These are phyloP conservation scores for Favolaschia claudopus DNA, from an alignment of 768 basidiomycete species.

Conservation along the genomic window DNA sequence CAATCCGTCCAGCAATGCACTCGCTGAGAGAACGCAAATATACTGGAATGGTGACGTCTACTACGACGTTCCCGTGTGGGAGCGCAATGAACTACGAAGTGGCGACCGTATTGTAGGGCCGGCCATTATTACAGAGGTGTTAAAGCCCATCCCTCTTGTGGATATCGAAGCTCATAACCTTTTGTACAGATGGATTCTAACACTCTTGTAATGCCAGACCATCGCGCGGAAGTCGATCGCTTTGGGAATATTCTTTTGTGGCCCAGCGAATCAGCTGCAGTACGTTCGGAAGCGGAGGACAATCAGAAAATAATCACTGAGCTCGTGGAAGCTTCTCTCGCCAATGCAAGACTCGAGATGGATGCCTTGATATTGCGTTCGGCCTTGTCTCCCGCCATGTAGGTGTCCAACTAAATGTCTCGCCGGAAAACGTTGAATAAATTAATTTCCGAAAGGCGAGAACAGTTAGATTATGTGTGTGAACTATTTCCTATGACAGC, in stretches of 20 bases:
- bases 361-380: slow-evolving; percentile 36
- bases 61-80: slow-evolving; percentile 33
- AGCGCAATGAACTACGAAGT: slow-evolving; percentile 28
- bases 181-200: slow-evolving; percentile 33
- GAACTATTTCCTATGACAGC: not conserved
- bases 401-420: no score
- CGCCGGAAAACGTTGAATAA: not conserved
- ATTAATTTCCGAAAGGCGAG: slow-evolving; percentile 22
- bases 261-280: slow-evolving; percentile 18
- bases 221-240: slow-evolving; percentile 36
- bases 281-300: slow-evolving; percentile 19
- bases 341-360: slow-evolving; percentile 37
- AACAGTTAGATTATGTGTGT: slow-evolving; percentile 32
- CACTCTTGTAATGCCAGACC: slow-evolving; percentile 34
- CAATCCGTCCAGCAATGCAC: slow-evolving; percentile 8
- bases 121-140: slow-evolving; percentile 37
- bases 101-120: slow-evolving; percentile 34
- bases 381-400: slow-evolving; percentile 36
- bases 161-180: no score
- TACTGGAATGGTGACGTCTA: slow-evolving; percentile 30
- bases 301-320: slow-evolving; percentile 27
- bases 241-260: slow-evolving; percentile 39
- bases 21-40: slow-evolving; percentile 17
- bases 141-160: no score
- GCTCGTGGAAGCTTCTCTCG: slow-evolving; percentile 32